Base-by-base conservation (phyloP, 2,329 filamentous ascomycete species). In the Xylariomycetidae sp. region DNA sequence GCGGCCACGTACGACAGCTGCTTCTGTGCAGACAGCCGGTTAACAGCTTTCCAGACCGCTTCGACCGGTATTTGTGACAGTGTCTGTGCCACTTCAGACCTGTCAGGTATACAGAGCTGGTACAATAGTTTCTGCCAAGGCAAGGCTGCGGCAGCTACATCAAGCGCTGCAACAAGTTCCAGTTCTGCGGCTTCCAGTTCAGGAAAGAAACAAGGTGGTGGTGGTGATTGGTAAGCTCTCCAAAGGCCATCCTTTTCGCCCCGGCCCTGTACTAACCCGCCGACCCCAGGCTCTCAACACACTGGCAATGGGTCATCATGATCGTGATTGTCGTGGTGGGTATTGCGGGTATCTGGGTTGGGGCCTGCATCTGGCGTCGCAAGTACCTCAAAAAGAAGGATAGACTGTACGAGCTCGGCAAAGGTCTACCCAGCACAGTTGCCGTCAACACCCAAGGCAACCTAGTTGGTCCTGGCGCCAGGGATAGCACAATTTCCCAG, bases 301-400 rank as follows among this genome's bases (percentile, higher is more conserved):
- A 90, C 58, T 87, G 77, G 67, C 72, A 80, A 64, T 94, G 86
- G 86, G 76, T 94, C 28, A 70, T 90, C 42, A 87, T 92, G 72
- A 69, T 92, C 33, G 80, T 88, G 44, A 66, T 90, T 41, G 70
- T 94, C 17, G 71, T 82, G 27, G 66, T 90, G 39, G 81, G 69
- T 33, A 84, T 94, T 41, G 63, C 71, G 11, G 67, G 69, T 37
- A 74, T 87, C 50, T 84, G 82, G 69, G 62, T 82, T 25, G 69
- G 75, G 13, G 82, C 81, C 25, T 77, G 80, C 51, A 74, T 83
- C 57, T 77, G 86, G 63, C 83, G 86, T 45, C 78, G 80, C 37
- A 80, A 82, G 45, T 83, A 89, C 59, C 68, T 87, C 44, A 77
- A 77, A 44, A 84, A 79, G 62, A 79, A 72, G 60, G 81, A 85